A percentile compares a stretch with the other conserved stretches of the same genome.
Conservation (phyloP, 148 eudicot species). For the Dysphania ambrosioides region DNA sequence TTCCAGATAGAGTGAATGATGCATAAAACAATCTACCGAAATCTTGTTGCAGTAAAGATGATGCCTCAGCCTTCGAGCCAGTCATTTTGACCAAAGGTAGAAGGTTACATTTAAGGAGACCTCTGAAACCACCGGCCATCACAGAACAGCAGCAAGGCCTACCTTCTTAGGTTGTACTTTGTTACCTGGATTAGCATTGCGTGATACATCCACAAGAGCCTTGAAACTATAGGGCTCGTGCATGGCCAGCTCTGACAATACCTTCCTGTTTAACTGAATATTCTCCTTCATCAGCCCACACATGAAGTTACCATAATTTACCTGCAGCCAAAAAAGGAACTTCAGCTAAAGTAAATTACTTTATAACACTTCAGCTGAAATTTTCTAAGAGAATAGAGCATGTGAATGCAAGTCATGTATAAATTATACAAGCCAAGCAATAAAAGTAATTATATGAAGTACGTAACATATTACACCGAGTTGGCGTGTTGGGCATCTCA, state of each 20-base stretch:
- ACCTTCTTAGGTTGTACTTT: slow-evolving; percentile 51
- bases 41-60: neutral
- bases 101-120: neutral
- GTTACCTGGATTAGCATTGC: slow-evolving; percentile 71
- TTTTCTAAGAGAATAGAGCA: neutral
- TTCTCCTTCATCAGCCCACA: slow-evolving; percentile 84
- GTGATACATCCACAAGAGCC: slow-evolving; percentile 72
- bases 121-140: neutral
- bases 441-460: too few relatives aligned
- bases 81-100: neutral
- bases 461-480: too few relatives aligned
- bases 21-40: neutral
- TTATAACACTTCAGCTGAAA: neutral
- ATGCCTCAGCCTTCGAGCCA: neutral
- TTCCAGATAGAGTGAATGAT: neutral
- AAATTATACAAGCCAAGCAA: too few relatives aligned
- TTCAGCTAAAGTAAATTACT: too few relatives aligned
- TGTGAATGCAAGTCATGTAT: neutral
- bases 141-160: slow-evolving; percentile 56
- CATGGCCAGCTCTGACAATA: slow-evolving; percentile 79
- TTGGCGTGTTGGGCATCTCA: too few relatives aligned
- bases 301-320: slow-evolving; percentile 85
- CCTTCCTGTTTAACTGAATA: slow-evolving; percentile 82
- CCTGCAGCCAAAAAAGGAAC: slow-evolving; percentile 47
- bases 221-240: slow-evolving; percentile 92